Evolutionary conservation across 345 rosid species (phyloP), one percentile per base, ranked within the genome.

Genomic region (Gossypium australe): DNA sequence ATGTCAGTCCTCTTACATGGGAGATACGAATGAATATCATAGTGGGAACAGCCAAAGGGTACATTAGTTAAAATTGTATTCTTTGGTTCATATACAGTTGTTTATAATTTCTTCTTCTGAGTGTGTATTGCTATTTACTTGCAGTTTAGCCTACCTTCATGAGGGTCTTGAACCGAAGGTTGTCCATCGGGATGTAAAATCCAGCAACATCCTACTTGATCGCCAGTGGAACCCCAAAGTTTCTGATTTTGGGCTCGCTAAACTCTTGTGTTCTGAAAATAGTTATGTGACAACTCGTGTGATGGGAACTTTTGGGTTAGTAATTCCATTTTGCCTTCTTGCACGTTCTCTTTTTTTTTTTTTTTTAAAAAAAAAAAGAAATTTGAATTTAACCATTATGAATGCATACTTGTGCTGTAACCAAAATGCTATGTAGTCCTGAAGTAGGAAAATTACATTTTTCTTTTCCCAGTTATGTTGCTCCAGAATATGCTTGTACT

Each of bases 141-240:
- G 72, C 85, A 94, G 98, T 75, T 85, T 94, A 86, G 98, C 98
- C 43, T 94, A 94, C 79, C 95, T 94, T 78, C 98, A 94, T 22
- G 98, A 94, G 80, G 98, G 98, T 76, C 97, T 94, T 75, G 98
- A 94, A 82, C 98, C 98, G 0, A 94, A 94, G 81, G 98, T 94
- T 38, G 98, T 94, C 75, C 98, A 94, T 57, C 85, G 98, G 44
- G 98, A 94, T 80, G 90, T 94, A 49, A 94, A 94, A 79, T 93
- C 98, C 41, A 87, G 95, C 75, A 94, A 94, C 85, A 91, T 94
- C 74, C 82, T 94, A 70, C 88, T 94, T 70, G 98, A 94, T 85
- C 89, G 86, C 68, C 97, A 92, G 29, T 94, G 97, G 98, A 86
- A 89, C 74, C 47, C 98, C 17, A 94, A 89, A 82, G 94, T 94